Percentiles rank a stretch among this genome's conserved stretches.
phyloP scores from a whole-genome alignment of 2,329 filamentous ascomycete species.

The Chaetothyriales sp. region DNA sequence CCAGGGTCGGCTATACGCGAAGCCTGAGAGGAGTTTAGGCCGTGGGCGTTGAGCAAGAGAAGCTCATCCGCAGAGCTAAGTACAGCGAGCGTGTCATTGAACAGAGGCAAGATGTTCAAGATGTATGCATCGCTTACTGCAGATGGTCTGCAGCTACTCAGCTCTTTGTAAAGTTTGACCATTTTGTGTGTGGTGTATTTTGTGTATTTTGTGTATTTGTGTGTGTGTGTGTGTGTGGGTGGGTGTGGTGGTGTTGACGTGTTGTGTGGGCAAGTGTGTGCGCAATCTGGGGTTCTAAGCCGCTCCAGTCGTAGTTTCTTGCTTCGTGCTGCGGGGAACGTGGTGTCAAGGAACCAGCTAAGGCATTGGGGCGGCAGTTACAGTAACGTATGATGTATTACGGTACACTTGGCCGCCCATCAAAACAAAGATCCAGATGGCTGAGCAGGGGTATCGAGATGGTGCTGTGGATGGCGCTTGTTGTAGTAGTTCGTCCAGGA shows the following conservation, averaged over 20 bases:
- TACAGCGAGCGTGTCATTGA: conserved; percentile 10
- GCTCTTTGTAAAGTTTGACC: conserved; percentile 5
- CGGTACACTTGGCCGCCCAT: too few species aligned
- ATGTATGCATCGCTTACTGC: conserved; percentile 14
- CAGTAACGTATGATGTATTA: too few species aligned
- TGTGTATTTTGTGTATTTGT: neutral
- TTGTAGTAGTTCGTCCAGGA: too few species aligned
- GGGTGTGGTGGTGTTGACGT: neutral
- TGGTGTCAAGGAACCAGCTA: too few species aligned
- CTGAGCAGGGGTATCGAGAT: too few species aligned
- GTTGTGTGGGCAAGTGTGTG: neutral
- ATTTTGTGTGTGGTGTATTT: conserved; percentile 1
- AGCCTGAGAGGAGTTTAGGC: conserved; percentile 1
- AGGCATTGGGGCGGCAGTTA: too few species aligned
- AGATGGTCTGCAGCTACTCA: conserved; percentile 8
- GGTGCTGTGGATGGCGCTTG: too few species aligned
- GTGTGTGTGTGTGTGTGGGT: neutral
- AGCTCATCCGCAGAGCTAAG: conserved; percentile 17
- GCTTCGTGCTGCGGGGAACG: too few species aligned
- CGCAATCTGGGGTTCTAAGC: neutral
- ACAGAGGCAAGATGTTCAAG: conserved; percentile 12
- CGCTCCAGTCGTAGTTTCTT: too few species aligned
- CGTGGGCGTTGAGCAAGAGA: conserved; percentile 10
- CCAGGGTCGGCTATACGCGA: neutral
- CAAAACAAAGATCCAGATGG: too few species aligned